phyloP scores from a whole-genome alignment of 164 flowering plant species.

The Vitis amurensis region DNA sequence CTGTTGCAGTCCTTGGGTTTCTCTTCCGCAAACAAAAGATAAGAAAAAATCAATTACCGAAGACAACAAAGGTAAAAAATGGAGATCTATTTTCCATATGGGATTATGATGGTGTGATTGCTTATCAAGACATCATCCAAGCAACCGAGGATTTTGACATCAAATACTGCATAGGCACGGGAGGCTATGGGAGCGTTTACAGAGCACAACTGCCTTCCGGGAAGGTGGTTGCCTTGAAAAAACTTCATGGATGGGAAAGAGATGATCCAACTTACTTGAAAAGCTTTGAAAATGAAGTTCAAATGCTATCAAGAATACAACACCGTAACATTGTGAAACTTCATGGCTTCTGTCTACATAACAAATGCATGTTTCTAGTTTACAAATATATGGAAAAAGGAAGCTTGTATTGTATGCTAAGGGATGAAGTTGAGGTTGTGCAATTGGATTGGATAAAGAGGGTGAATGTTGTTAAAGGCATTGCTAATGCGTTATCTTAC shows the following conservation, averaged over 20 bases:
- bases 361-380: constrained; percentile 7
- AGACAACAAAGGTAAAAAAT: too few species aligned
- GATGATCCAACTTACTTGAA: constrained; percentile 2
- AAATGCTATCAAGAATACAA: not conserved
- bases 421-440: constrained; percentile 6
- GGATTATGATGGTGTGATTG: too few species aligned
- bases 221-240: constrained; percentile 18
- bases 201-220: not conserved
- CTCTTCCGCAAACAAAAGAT: too few species aligned
- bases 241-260: constrained; percentile 14
- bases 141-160: too few species aligned
- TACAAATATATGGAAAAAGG: constrained; percentile 13
- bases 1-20: too few species aligned
- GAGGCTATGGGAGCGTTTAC: too few species aligned
- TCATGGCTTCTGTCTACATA: constrained; percentile 3
- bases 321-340: constrained; percentile 11
- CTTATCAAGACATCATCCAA: too few species aligned
- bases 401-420: constrained; percentile 6
- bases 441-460: constrained; percentile 19
- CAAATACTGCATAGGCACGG: too few species aligned
- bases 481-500: constrained; percentile 9
- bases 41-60: too few species aligned
- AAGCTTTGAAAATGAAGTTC: not conserved
- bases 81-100: too few species aligned
- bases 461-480: constrained; percentile 12